Evolutionary conservation across 805 yeast genomes (phyloP).

Genomic region (Yarrowia sp.): DNA sequence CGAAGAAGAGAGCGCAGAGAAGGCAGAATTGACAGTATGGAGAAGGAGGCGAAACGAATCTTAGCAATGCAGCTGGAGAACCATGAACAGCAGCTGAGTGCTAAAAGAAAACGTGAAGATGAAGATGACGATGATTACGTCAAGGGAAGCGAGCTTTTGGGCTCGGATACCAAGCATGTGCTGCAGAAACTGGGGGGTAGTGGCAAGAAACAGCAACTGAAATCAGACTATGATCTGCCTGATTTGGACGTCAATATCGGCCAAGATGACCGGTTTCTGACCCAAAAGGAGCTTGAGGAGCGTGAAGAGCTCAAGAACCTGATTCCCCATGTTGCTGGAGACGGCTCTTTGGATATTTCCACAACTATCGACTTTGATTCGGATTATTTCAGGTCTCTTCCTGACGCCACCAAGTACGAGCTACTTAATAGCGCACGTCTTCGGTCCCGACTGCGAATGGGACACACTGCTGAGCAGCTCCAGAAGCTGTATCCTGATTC

Average conservation of each 20-base stretch:
- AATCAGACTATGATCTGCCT: constrained; percentile 47
- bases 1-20: constrained; percentile 75
- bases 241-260: constrained; percentile 57
- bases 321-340: constrained; percentile 14
- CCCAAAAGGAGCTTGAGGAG: constrained; percentile 73
- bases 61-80: constrained; percentile 66
- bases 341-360: constrained; percentile 14
- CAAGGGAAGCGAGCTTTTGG: constrained; percentile 10
- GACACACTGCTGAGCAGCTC: constrained; percentile 88
- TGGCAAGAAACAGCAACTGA: constrained; percentile 8
- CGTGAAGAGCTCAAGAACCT: constrained; percentile 51
- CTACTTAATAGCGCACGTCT: constrained; percentile 80
- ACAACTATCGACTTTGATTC: constrained; percentile 80
- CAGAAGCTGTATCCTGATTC: constrained; percentile 81
- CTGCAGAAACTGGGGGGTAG: background rate
- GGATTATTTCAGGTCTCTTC: constrained; percentile 74
- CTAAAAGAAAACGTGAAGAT: background rate
- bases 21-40: constrained; percentile 73
- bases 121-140: constrained; percentile 5
- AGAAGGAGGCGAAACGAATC: constrained; percentile 78
- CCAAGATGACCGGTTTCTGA: constrained; percentile 73
- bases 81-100: background rate
- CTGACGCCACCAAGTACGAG: constrained; percentile 86
- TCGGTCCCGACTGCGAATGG: constrained; percentile 91
- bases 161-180: background rate